These are phyloP conservation scores for Dipodascus albidus DNA, from an alignment of 805 yeast genomes.

Conservation along the genomic window DNA sequence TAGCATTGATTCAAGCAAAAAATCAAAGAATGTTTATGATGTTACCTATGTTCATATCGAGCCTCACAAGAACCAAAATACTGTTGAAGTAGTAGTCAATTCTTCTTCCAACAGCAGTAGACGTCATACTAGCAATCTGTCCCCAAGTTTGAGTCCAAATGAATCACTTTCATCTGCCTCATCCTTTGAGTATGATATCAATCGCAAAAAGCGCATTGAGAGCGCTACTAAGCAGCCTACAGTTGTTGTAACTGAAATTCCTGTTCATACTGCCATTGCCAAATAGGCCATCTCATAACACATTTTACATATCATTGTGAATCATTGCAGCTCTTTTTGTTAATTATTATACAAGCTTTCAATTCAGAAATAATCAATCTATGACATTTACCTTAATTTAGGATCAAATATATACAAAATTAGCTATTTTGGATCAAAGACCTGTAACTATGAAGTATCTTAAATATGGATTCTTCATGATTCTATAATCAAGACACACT, in stretches of 20 bases:
- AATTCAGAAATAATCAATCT: too few relatives aligned
- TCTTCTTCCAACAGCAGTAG: not conserved
- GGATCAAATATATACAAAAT: too few relatives aligned
- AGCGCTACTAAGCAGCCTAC: not conserved
- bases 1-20: not conserved
- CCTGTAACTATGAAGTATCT: too few relatives aligned
- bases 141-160: not conserved
- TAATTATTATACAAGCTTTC: not conserved
- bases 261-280: not conserved
- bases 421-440: too few relatives aligned
- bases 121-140: not conserved
- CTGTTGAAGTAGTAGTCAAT: not conserved
- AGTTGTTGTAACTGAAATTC: not conserved
- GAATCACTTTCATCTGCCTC: not conserved
- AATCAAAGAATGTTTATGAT: not conserved
- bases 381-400: too few relatives aligned
- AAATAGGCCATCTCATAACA: not conserved
- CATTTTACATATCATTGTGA: too few relatives aligned
- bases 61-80: not conserved
- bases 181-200: not conserved
- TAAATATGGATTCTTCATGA: too few relatives aligned
- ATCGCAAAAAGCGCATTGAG: not conserved
- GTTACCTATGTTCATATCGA: slow-evolving; percentile 1
- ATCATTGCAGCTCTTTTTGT: too few relatives aligned
- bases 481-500: too few relatives aligned